phyloP scores from a whole-genome alignment of 116 monocot species.

The Trichopus zeylanicus region DNA sequence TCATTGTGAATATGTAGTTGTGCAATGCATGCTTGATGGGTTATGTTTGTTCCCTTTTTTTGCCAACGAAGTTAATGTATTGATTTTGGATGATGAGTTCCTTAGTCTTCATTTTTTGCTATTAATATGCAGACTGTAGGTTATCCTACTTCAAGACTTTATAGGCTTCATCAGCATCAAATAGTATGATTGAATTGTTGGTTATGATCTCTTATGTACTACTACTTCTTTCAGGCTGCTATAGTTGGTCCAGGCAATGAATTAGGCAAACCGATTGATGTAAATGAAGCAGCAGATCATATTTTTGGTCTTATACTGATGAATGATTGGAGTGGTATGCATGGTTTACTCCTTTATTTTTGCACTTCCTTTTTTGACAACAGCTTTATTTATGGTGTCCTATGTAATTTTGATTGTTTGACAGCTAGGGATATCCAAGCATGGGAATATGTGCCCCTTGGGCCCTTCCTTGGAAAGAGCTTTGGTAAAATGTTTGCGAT shows the following conservation, averaged over 20 bases:
- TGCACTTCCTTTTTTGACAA: constrained; percentile 4
- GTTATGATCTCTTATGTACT: background rate
- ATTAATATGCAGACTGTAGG: too few relatives aligned
- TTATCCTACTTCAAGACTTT: too few relatives aligned
- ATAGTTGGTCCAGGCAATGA: constrained; percentile 97
- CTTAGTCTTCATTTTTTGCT: too few relatives aligned
- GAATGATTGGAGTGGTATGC: constrained; percentile 99
- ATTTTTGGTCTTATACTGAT: constrained; percentile 92
- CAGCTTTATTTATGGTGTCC: background rate
- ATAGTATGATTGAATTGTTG: background rate
- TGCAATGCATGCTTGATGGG: background rate
- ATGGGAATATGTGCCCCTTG: constrained; percentile 95
- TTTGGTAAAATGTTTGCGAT: too few relatives aligned
- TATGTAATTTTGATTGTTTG: constrained; percentile 1
- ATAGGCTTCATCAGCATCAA: background rate
- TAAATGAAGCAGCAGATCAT: constrained; percentile 80
- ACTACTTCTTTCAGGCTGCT: constrained; percentile 58
- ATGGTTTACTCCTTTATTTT: constrained; percentile 6
- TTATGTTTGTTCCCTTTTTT: too few relatives aligned
- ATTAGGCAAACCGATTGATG: constrained; percentile 69
- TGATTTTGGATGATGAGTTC: too few relatives aligned
- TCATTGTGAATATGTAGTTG: background rate
- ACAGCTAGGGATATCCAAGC: constrained; percentile 97
- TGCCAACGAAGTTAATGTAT: too few relatives aligned
- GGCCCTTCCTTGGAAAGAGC: constrained; percentile 96